Conservation (phyloP, 2,329 filamentous ascomycete species). For the Polytolypa hystricis region DNA sequence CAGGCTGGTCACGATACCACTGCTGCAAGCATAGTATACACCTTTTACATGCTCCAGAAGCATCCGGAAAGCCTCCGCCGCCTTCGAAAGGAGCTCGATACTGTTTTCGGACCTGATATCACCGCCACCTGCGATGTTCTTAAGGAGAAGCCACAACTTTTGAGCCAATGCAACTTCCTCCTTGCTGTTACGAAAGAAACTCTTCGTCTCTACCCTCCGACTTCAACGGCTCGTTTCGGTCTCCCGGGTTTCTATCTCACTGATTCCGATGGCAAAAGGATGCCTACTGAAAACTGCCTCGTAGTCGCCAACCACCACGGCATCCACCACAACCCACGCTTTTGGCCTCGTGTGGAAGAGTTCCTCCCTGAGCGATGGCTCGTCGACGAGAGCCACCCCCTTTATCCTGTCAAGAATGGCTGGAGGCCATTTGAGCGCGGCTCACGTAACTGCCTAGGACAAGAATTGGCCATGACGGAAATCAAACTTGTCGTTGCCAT, state of each 20-base stretch:
- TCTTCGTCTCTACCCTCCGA: constrained; percentile 42
- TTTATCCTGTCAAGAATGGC: constrained; percentile 34
- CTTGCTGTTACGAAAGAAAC: constrained; percentile 45
- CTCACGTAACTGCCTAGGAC: constrained; percentile 46
- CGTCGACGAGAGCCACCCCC: constrained; percentile 17
- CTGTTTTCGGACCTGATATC: constrained; percentile 37
- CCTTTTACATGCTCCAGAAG: constrained; percentile 28
- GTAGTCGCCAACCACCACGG: not conserved
- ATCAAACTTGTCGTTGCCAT: constrained; percentile 40
- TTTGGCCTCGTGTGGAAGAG: constrained; percentile 18
- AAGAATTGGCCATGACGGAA: constrained; percentile 45
- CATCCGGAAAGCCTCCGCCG: constrained; percentile 23
- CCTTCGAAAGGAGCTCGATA: constrained; percentile 41
- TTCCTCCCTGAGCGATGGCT: constrained; percentile 42
- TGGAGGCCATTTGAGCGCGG: constrained; percentile 48
- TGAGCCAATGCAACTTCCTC: constrained; percentile 44
- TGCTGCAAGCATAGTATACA: constrained; percentile 22
- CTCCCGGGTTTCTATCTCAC: not conserved
- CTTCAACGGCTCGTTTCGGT: not conserved
- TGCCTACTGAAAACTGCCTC: not conserved
- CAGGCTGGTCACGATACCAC: constrained; percentile 27
- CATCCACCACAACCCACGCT: not conserved
- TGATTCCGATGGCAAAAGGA: not conserved
- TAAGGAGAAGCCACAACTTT: constrained; percentile 31
- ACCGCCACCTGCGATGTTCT: constrained; percentile 28